phyloP scores from a whole-genome alignment of 495 filamentous ascomycete species.

The Penicillium pulvis region DNA sequence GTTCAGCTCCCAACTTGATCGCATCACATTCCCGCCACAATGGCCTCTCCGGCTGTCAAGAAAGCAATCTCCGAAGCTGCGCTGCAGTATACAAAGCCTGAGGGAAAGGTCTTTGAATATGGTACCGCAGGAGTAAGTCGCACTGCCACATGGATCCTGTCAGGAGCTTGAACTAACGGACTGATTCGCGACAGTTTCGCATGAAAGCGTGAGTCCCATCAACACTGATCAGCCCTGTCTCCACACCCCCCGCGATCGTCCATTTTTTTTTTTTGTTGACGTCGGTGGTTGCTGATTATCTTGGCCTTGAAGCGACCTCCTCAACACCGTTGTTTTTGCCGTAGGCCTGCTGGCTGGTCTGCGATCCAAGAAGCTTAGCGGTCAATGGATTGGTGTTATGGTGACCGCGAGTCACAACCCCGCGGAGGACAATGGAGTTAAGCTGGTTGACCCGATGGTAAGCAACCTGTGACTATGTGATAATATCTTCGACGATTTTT shows the following conservation, averaged over 20 bases:
- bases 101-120: slow-evolving; percentile 77
- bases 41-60: slow-evolving; percentile 49
- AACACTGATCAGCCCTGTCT: slow-evolving; percentile 38
- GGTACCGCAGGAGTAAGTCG: slow-evolving; percentile 84
- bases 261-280: slow-evolving; percentile 32
- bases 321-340: slow-evolving; percentile 89
- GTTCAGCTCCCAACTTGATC: slow-evolving; percentile 14
- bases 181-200: slow-evolving; percentile 58
- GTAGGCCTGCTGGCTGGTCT: slow-evolving; percentile 87
- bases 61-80: slow-evolving; percentile 49
- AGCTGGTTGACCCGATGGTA: slow-evolving; percentile 94
- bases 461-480: slow-evolving; percentile 24
- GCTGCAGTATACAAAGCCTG: slow-evolving; percentile 62
- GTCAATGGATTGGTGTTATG: slow-evolving; percentile 96
- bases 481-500: neutral
- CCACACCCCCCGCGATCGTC: slow-evolving; percentile 37
- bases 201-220: slow-evolving; percentile 69
- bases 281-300: slow-evolving; percentile 29
- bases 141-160: slow-evolving; percentile 8
- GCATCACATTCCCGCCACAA: slow-evolving; percentile 33
- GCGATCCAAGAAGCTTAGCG: slow-evolving; percentile 84
- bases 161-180: slow-evolving; percentile 25
- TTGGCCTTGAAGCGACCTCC: slow-evolving; percentile 44
- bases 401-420: slow-evolving; percentile 99
- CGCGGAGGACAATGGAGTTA: slow-evolving; percentile 95